Conservation (phyloP, 2,329 filamentous ascomycete species). For the Canariomyces notabilis region DNA sequence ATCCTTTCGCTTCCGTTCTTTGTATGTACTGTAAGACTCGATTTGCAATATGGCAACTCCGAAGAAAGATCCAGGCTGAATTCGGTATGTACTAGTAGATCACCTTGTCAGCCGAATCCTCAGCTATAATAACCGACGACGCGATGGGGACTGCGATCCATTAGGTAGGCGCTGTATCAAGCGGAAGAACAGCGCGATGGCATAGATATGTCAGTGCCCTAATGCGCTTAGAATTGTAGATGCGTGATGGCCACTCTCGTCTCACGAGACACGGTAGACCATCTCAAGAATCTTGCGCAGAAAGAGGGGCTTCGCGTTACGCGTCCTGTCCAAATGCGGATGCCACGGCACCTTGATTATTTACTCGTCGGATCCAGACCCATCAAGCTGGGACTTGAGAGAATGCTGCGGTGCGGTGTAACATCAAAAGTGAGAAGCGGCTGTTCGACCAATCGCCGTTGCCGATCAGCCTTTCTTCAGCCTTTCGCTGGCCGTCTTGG, state of each 20-base stretch:
- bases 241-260: background rate
- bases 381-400: conserved; percentile 4
- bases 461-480: background rate
- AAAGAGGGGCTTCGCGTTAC: background rate
- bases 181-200: background rate
- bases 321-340: background rate
- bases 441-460: conserved; percentile 13
- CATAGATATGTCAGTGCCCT: no score
- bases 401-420: conserved; percentile 3
- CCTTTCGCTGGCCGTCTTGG: background rate
- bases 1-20: background rate
- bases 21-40: background rate
- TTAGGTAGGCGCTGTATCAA: background rate
- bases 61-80: background rate
- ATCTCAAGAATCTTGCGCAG: background rate
- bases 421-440: conserved; percentile 10
- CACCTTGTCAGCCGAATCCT: background rate
- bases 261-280: background rate
- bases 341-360: background rate
- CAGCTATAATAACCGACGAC: background rate
- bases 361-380: background rate
- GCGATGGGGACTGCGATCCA: background rate
- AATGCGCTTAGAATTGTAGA: no score
- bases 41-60: background rate
- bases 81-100: background rate